Evolutionary conservation across 495 filamentous ascomycete species (phyloP).

Genomic region (Terfezia boudieri): DNA sequence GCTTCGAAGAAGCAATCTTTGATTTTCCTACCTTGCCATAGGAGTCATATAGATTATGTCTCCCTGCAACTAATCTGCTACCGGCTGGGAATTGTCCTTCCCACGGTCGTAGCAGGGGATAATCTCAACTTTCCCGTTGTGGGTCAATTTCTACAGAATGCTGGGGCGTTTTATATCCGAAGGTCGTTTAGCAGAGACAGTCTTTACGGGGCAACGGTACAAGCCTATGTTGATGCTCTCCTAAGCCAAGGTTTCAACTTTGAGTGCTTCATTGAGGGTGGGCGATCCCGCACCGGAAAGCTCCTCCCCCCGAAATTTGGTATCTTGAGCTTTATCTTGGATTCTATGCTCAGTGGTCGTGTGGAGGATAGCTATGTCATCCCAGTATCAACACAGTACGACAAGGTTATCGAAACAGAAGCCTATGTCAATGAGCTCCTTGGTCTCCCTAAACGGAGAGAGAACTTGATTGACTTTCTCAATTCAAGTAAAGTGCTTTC

Average conservation of each 20-base stretch:
- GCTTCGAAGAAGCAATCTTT: constrained; percentile 78
- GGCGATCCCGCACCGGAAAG: constrained; percentile 79
- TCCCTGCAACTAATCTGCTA: constrained; percentile 87
- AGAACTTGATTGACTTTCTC: constrained; percentile 73
- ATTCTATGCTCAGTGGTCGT: constrained; percentile 69
- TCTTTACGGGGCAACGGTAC: constrained; percentile 73
- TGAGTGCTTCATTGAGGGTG: constrained; percentile 92
- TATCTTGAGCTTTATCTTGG: constrained; percentile 79
- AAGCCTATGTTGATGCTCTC: constrained; percentile 84
- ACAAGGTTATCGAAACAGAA: constrained; percentile 95
- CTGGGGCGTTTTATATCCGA: constrained; percentile 91
- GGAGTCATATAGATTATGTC: constrained; percentile 90
- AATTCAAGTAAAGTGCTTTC: constrained; percentile 74
- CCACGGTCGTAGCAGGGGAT: constrained; percentile 86
- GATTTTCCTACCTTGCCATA: constrained; percentile 84
- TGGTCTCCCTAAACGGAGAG: constrained; percentile 81
- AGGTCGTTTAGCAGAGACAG: constrained; percentile 80
- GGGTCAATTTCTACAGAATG: constrained; percentile 78
- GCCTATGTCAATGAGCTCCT: constrained; percentile 87
- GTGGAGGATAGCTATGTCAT: constrained; percentile 80
- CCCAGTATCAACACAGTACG: constrained; percentile 90
- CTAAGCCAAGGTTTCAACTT: constrained; percentile 81
- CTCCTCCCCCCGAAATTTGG: constrained; percentile 85
- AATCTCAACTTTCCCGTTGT: constrained; percentile 87
- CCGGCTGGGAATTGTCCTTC: constrained; percentile 64